phyloP scores from a whole-genome alignment of 2,329 filamentous ascomycete species.

The Colletotrichum ledebouriae region DNA sequence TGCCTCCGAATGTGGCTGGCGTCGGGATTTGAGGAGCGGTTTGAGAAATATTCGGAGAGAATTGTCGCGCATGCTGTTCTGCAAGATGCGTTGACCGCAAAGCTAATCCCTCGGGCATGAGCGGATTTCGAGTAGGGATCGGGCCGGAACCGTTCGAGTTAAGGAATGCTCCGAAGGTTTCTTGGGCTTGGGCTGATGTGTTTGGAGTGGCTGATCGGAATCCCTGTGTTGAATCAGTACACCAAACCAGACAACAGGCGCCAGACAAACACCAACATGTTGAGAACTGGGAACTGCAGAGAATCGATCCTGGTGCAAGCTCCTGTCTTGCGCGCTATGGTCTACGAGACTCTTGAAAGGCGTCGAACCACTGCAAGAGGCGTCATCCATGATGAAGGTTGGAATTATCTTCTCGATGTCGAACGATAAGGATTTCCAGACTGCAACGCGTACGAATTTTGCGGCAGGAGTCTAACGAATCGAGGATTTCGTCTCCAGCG shows the following conservation, averaged over 20 bases:
- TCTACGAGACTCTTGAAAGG: constrained; percentile 60
- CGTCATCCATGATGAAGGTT: constrained; percentile 53
- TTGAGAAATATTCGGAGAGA: neutral
- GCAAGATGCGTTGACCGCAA: neutral
- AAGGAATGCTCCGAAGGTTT: constrained; percentile 55
- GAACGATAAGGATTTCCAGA: too few relatives aligned
- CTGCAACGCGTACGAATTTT: too few relatives aligned
- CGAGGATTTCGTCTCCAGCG: too few relatives aligned
- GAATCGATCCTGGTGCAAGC: constrained; percentile 58
- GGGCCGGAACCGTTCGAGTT: constrained; percentile 40
- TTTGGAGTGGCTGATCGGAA: constrained; percentile 23
- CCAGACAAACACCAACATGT: constrained; percentile 4
- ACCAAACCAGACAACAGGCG: neutral
- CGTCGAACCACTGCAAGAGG: constrained; percentile 57
- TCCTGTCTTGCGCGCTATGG: constrained; percentile 57
- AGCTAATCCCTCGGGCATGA: neutral
- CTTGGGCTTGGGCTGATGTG: constrained; percentile 45
- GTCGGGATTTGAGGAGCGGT: neutral
- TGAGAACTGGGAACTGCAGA: constrained; percentile 38
- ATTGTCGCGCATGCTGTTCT: neutral
- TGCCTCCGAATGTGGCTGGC: neutral
- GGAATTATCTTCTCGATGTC: too few relatives aligned
- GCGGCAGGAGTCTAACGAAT: too few relatives aligned
- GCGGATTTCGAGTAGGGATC: neutral
- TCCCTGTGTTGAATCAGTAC: constrained; percentile 6